Evolutionary conservation across 1,284 basidiomycete genomes (phyloP), one percentile per base, ranked within the genome.

Genomic region (Sanghuangporus weigelae): DNA sequence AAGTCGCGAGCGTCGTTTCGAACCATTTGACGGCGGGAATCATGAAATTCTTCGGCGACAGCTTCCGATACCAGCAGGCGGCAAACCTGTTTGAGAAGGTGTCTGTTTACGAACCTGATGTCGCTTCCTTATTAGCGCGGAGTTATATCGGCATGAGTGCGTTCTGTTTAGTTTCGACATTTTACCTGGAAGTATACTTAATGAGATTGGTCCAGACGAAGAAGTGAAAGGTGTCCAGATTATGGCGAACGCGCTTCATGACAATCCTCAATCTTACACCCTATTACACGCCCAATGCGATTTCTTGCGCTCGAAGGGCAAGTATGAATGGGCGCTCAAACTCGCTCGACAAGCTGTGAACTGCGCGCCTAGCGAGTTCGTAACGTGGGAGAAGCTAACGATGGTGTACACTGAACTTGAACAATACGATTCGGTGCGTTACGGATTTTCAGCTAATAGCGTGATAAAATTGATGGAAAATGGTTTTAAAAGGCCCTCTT

Each of bases 171-270:
- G 12, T 42, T n/a, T 50, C 50, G 53, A 14, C 10, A 10, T 46
- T 35, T 40, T 35, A 68, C 36, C 12, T 40, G 19, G 56, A 39
- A n/a, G 55, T 7, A 36, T 62, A 38, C 49, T 23, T 19, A 38
- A 14, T 55, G 56, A 0, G 66, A 38, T 21, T 53, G 60, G 57
- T 19, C 7, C 71, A 97, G 95, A 97, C 73, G 95, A 98, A 73
- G 96, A 99, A 79, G 94, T 98, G 68, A 98, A 98, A 76, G 96
- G 95, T 3, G 92, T 98, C 1, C 95, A 97, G 71, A 93, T 98
- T 67, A 94, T 99, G 81, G 84, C 93, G 46, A 76, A 82, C 1
- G 93, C 95, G 1, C 87, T 99, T 72, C 86, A 87, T 68, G 83
- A 89, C 66, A 93, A 89, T 7, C 94, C 95, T 0, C 92, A 95